Conservation (phyloP, 2,329 filamentous ascomycete species). For the Diaporthe longicolla region DNA sequence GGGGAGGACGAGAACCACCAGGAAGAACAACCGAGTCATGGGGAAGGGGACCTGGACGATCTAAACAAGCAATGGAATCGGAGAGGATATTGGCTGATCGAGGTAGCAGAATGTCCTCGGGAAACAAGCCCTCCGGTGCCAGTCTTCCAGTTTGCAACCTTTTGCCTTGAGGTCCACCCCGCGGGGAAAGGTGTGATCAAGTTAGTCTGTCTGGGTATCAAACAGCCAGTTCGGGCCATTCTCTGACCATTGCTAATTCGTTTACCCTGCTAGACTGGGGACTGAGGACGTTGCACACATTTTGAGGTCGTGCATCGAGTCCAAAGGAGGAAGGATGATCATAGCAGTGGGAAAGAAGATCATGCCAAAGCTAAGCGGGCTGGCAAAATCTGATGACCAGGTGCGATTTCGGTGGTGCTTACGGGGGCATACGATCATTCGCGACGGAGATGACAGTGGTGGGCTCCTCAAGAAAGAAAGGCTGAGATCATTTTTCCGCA, state of each 20-base stretch:
- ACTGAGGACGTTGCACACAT: conserved; percentile 6
- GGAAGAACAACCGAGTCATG: no score
- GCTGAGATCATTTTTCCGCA: neutral
- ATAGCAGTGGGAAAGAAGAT: neutral
- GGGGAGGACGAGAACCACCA: no score
- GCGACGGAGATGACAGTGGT: neutral
- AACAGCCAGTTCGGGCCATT: neutral
- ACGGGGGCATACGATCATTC: neutral
- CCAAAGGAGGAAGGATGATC: neutral
- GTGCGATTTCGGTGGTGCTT: conserved; percentile 13
- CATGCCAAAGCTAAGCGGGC: conserved; percentile 13
- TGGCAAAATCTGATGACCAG: neutral
- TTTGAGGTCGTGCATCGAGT: neutral
- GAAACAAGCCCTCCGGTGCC: neutral
- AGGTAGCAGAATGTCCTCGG: neutral
- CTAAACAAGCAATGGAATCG: neutral
- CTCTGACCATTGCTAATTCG: neutral
- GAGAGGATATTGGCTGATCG: conserved; percentile 3
- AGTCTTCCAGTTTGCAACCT: conserved; percentile 14
- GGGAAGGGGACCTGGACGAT: no score
- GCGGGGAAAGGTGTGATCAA: neutral
- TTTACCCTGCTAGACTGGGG: neutral
- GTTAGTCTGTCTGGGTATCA: neutral
- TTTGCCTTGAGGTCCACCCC: neutral
- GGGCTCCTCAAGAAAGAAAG: neutral